Evolutionary conservation across 306 rosid genomes (phyloP).

Genomic region (Pyrus betulifolia): DNA sequence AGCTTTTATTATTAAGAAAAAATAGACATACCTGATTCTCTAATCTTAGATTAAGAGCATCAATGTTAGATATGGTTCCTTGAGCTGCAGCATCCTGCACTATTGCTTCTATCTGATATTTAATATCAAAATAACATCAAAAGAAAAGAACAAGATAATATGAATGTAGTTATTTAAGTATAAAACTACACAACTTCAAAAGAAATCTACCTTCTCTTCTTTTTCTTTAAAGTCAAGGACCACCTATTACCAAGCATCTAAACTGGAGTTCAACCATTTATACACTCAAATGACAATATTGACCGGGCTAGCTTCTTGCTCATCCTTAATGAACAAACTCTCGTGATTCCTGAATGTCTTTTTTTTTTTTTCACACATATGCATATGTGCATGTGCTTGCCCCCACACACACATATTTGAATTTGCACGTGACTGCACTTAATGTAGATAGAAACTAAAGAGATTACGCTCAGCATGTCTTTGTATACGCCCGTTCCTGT

Average conservation of each 20-base stretch:
- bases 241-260: neutral
- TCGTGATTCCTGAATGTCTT: neutral
- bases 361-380: neutral
- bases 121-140: slow-evolving; percentile 6
- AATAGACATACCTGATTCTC: slow-evolving; percentile 61
- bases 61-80: slow-evolving; percentile 61
- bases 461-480: neutral
- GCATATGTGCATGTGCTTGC: too few relatives aligned
- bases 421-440: neutral
- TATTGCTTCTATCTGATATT: slow-evolving; percentile 77
- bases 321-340: neutral
- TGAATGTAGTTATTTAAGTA: neutral
- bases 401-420: neutral
- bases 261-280: neutral
- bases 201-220: neutral
- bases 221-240: neutral
- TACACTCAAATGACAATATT: neutral
- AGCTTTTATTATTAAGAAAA: neutral
- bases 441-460: neutral
- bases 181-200: neutral
- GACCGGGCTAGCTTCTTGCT: neutral
- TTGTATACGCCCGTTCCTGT: neutral
- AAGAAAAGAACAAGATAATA: neutral
- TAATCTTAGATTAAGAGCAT: slow-evolving; percentile 65
- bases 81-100: slow-evolving; percentile 64